Evolutionary conservation across 164 flowering plant genomes (phyloP).

Genomic region (Magnolia kwangsiensis): DNA sequence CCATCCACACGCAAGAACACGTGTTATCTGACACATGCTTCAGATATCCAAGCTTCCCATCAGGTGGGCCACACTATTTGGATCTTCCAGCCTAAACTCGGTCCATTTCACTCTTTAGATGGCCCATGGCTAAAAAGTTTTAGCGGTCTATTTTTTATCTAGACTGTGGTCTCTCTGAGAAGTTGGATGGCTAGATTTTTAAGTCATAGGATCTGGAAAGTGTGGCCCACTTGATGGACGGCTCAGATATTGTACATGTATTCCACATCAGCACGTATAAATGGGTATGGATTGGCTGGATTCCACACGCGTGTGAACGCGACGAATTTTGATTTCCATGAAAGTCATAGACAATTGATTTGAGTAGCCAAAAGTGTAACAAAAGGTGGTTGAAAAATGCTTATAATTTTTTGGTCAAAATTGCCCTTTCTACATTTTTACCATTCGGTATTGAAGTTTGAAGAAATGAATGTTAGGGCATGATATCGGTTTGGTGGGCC

Average conservation of each 20-base stretch:
- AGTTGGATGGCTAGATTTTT: neutral
- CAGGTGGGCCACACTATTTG: neutral
- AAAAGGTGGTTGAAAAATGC: neutral
- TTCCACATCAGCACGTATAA: neutral
- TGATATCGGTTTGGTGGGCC: too few species aligned
- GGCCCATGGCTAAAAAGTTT: neutral
- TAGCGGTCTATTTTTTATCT: neutral
- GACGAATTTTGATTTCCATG: neutral
- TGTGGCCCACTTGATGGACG: neutral
- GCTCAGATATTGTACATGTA: neutral
- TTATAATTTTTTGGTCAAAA: neutral
- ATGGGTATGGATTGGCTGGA: too few species aligned
- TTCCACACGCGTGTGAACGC: neutral
- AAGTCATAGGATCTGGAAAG: neutral
- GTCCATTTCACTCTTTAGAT: neutral
- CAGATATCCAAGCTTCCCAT: neutral
- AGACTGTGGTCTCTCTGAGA: neutral
- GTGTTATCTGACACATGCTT: too few species aligned
- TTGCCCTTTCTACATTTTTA: neutral
- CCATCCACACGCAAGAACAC: neutral
- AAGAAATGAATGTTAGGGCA: too few species aligned
- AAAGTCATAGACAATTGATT: neutral
- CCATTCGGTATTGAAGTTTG: too few species aligned
- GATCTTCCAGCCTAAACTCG: neutral
- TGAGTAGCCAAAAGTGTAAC: neutral